Base-by-base conservation (phyloP, 192 early-diverging fungal genomes). In the Cetraspora pellucida region DNA sequence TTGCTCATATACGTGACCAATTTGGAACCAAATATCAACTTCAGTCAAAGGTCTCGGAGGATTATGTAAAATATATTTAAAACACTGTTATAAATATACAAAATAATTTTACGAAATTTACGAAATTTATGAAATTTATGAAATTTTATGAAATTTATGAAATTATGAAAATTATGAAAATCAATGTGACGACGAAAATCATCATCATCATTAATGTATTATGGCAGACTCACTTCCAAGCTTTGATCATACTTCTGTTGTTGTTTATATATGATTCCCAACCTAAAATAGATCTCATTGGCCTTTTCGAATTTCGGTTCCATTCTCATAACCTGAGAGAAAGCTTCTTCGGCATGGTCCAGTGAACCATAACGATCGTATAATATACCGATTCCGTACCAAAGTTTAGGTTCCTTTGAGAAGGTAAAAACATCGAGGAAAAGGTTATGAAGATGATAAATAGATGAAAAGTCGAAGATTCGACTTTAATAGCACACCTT, bases 191-290 rank as follows among this genome's bases (percentile, higher is more conserved):
- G 46, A 14, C 28, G 16, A 10, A 46, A 45, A n/a, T 21, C n/a
- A 21, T 27, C n/a, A 46, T 19, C 16, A 11, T 17, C 31, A 28
- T 23, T 69, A 8, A 23, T 55, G 10, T 2, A n/a, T 2, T 17
- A 44, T 45, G 0, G 14, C 0, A 58, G 21, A 17, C 68, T 71
- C 84, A 94, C 93, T 83, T 87, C 82, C 23, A 95, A 78, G 83
- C 87, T 89, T 25, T 86, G 87, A 17, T 88, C 87, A 74, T 87
- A 95, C 81, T 94, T 94, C 19, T 90, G 86, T 75, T 94, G 91
- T 49, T 94, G 92, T 77, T 98, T 99, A 89, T 99, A 98, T 55
- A 99, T 97, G 78, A 99, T 97, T 44, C 98, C 97, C 50, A 99
- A 82, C 45, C 98, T 89, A 77, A 98, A 99, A 80, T 96, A 97